phyloP scores from a whole-genome alignment of 2,329 filamentous ascomycete species.

The Diplocarpon mali region DNA sequence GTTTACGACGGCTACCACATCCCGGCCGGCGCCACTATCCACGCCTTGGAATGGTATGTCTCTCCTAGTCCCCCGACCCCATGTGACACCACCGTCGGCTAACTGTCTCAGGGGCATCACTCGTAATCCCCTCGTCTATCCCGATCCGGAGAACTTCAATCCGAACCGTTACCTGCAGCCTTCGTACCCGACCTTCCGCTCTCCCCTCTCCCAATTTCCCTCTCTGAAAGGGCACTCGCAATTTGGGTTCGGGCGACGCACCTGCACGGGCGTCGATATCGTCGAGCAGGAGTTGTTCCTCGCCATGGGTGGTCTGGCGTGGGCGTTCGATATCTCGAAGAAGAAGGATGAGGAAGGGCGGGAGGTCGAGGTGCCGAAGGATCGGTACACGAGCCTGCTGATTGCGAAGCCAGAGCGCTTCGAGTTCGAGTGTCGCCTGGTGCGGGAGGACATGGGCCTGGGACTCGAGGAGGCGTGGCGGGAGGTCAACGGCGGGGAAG shows the following conservation, averaged over 20 bases:
- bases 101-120: constrained; percentile 38
- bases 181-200: constrained; percentile 53
- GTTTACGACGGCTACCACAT: constrained; percentile 35
- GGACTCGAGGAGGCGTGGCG: constrained; percentile 1
- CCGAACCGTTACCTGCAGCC: constrained; percentile 53
- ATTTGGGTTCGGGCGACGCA: constrained; percentile 53
- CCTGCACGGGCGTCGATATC: constrained; percentile 51
- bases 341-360: constrained; percentile 14
- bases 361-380: constrained; percentile 12
- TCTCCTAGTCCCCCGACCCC: background rate
- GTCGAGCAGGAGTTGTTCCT: constrained; percentile 49
- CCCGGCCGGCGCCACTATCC: constrained; percentile 32
- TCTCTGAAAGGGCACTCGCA: constrained; percentile 53
- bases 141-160: constrained; percentile 50
- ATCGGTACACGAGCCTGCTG: constrained; percentile 19
- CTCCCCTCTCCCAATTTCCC: constrained; percentile 50
- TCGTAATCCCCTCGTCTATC: constrained; percentile 47
- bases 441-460: background rate
- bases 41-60: constrained; percentile 39
- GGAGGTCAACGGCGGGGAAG: constrained; percentile 1
- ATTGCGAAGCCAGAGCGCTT: constrained; percentile 41
- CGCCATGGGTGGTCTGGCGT: constrained; percentile 36
- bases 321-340: constrained; percentile 36
- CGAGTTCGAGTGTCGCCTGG: constrained; percentile 33
- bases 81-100: background rate